A percentile compares a stretch with the other conserved stretches of the same genome.
Evolutionary conservation across 805 yeast genomes (phyloP).

Genomic region (Saturnispora gosingensis): DNA sequence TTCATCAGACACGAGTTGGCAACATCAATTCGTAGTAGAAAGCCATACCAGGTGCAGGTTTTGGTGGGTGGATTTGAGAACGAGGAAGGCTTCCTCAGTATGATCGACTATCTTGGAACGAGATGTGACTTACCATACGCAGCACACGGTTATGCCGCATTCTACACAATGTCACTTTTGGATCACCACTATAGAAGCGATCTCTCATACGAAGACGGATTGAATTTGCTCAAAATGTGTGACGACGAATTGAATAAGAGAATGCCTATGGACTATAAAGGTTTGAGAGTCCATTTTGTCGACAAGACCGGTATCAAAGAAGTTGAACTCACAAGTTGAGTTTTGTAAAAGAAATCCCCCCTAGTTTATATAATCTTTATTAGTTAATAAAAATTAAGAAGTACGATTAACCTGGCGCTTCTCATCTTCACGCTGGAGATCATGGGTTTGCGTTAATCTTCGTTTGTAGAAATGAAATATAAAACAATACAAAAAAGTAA

Average conservation of each 20-base stretch:
- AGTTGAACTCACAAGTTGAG: slow-evolving; percentile 10
- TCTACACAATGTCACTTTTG: slow-evolving; percentile 79
- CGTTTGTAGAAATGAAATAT: neutral
- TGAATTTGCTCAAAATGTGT: slow-evolving; percentile 63
- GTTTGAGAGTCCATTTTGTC: slow-evolving; percentile 34
- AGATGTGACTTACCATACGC: slow-evolving; percentile 87
- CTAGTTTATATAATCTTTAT: neutral
- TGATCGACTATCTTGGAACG: slow-evolving; percentile 93
- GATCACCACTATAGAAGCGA: slow-evolving; percentile 84
- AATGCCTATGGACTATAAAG: slow-evolving; percentile 93
- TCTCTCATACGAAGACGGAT: slow-evolving; percentile 68
- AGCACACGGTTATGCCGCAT: slow-evolving; percentile 98
- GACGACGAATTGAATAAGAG: slow-evolving; percentile 70
- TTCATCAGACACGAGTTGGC: slow-evolving; percentile 87
- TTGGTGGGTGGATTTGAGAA: slow-evolving; percentile 75
- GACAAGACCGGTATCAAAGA: slow-evolving; percentile 28
- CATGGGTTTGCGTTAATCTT: neutral
- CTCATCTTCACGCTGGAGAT: neutral
- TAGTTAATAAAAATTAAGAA: neutral
- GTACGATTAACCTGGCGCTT: neutral
- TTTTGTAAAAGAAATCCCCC: neutral
- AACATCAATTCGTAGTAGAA: slow-evolving; percentile 79
- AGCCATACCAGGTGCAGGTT: slow-evolving; percentile 92
- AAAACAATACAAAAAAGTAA: neutral
- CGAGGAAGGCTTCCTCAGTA: slow-evolving; percentile 55